Base-by-base conservation (phyloP, 2,329 filamentous ascomycete species). In the Diplodia sapinea region DNA sequence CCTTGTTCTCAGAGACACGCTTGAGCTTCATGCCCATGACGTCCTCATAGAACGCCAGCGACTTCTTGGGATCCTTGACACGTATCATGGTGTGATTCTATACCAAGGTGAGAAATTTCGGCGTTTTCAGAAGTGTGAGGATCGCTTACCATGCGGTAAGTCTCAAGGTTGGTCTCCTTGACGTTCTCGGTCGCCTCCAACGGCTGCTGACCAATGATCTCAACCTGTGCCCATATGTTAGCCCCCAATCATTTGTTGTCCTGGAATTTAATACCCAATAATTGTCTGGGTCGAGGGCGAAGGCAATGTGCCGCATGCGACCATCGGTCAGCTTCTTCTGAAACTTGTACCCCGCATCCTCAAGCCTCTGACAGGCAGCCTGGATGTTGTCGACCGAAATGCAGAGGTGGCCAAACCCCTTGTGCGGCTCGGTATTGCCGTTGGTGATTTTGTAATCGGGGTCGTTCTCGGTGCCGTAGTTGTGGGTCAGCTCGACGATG, bases 251-350 rank as follows among this genome's bases (percentile, higher is more conserved):
- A 7, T 29, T 9, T 9, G 13, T n/a, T 6, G 12, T 7, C 11
- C 49, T 40, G 26, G 26, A 26, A 26, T 4, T 26, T 26, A 26
- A 26, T 20, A 50, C 90, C 91, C 83, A 83, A 71, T 83, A 83
- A 33, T 77, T 90, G 78, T 97, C 92, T 0, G 93, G 93, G 73
- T 96, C 93, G 66, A 97, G 86, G 1, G 86, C 94, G 77, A 98
- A 98, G 0, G 94, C 95, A 74, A 98, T 96, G 75, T 91, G 81
- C 56, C 74, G 75, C 78, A 79, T 79, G 56, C 68, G 65, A 7
- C 95, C 95, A 72, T 98, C 94, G 0, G 88, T 88, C 68, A 98
- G 83, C 81, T 92, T 96, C 88, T 98, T 98, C 85, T 98, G 93
- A 81, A 98, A 99, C 70, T 86, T 87, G 82, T 97, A 97, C 0